These are phyloP conservation scores for Pleurotus djamor DNA, from an alignment of 768 basidiomycete species.

Conservation along the genomic window DNA sequence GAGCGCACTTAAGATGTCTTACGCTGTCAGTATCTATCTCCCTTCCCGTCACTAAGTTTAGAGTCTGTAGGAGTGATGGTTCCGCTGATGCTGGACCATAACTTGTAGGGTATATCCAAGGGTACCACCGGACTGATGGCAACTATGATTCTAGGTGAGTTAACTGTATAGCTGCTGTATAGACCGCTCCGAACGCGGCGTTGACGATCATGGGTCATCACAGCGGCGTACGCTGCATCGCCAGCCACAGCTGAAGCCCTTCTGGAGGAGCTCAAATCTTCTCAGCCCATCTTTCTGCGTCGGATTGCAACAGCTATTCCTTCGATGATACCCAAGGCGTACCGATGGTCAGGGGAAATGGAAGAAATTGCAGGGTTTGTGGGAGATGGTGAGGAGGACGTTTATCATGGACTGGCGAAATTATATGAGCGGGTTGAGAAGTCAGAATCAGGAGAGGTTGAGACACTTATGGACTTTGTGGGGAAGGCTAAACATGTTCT, in stretches of 20 bases:
- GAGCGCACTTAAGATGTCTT: slow-evolving; percentile 64
- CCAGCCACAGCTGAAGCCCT: slow-evolving; percentile 61
- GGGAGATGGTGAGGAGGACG: slow-evolving; percentile 37
- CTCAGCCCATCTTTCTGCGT: slow-evolving; percentile 42
- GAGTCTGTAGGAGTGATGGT: too few relatives aligned
- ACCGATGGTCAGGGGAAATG: slow-evolving; percentile 65
- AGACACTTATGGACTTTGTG: slow-evolving; percentile 39
- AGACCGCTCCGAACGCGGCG: not conserved
- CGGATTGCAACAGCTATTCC: slow-evolving; percentile 37
- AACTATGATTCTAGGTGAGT: slow-evolving; percentile 55
- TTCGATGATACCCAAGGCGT: slow-evolving; percentile 58
- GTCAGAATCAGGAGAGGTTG: slow-evolving; percentile 32
- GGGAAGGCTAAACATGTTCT: slow-evolving; percentile 33
- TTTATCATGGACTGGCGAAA: slow-evolving; percentile 45
- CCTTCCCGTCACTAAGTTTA: too few relatives aligned
- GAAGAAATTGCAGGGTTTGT: slow-evolving; percentile 60
- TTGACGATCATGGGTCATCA: slow-evolving; percentile 4
- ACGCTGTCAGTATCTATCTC: slow-evolving; percentile 44
- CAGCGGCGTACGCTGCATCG: slow-evolving; percentile 55
- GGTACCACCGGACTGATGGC: slow-evolving; percentile 48
- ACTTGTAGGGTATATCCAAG: slow-evolving; percentile 50
- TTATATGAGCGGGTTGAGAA: slow-evolving; percentile 41
- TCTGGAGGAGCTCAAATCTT: slow-evolving; percentile 41
- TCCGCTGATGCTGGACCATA: not conserved
- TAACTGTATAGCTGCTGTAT: not conserved